Base-by-base conservation (phyloP, 23 red algal species). In the Pyropia yezoensis region DNA sequence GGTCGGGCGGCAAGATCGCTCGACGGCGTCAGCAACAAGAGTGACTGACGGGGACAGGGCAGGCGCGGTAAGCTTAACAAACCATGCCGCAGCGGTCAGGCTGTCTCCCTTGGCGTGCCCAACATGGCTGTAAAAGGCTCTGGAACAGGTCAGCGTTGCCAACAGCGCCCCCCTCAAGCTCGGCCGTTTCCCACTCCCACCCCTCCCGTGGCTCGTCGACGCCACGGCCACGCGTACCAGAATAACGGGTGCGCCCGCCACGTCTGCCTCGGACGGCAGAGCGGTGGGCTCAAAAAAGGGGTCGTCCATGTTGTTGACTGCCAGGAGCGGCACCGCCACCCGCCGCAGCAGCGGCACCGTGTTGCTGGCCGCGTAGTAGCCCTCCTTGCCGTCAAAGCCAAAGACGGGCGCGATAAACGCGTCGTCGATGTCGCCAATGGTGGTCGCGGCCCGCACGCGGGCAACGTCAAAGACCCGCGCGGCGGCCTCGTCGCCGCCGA, bases 341-440 rank as follows among this genome's bases (percentile, higher is more conserved):
- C 53, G 33, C 14, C 47, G 62, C 56, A 97, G 67, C 29, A 80
- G 67, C 49, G 67, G 65, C 27, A 70, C 60, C 23, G 83, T 52
- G 49, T 88, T 73, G 49, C 74, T 49, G 60, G 67, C 28, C 54
- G 34, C 51, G 57, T 97, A 97, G 70, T 97, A 97, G 49, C 90
- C 85, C 30, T 61, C 57, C 19, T 71, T 63, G 57, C 78, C 72
- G 39, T 62, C 47, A 70, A 97, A 97, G 25, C 93, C 93, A 58
- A 84, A 97, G 27, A 79, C 71, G 24, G 79, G 82, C 28, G 79
- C 65, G 56, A 97, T 90, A 52, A 80, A 90, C 6, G 76, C 76
- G 27, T 90, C 85, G 61, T 97, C 93, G 18, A 97, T 80, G 21
- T 81, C 61, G 21, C 79, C 93, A 20, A 97, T 74, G 2, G 85